phyloP scores from a whole-genome alignment of 2,329 filamentous ascomycete species.

The Chrysoporthe austroafricana region DNA sequence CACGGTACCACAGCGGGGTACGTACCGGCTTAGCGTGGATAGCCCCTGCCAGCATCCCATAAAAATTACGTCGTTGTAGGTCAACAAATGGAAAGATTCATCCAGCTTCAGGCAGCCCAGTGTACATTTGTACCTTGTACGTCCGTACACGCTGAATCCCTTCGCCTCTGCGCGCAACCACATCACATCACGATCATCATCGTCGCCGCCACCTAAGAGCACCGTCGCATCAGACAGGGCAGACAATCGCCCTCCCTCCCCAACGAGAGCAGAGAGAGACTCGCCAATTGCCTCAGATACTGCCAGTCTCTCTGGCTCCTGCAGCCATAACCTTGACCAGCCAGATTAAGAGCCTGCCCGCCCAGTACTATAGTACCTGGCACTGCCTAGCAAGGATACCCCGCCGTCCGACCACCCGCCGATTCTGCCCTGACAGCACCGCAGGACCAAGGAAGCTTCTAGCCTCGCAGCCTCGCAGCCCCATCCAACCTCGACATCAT shows the following conservation, averaged over 20 bases:
- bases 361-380: background rate
- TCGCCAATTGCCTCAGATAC: no score
- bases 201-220: no score
- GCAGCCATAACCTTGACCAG: no score
- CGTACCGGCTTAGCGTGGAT: background rate
- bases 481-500: background rate
- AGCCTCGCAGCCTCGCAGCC: background rate
- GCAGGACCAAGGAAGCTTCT: slow-evolving; percentile 3
- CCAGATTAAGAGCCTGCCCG: no score
- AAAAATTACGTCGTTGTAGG: slow-evolving; percentile 12
- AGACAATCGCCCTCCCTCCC: no score
- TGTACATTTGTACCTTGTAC: background rate
- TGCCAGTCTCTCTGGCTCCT: background rate
- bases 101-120: background rate
- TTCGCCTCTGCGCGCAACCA: no score
- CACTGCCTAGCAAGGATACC: background rate
- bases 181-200: no score
- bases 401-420: background rate
- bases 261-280: no score
- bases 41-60: slow-evolving; percentile 8
- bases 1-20: background rate
- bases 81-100: slow-evolving; percentile 5
- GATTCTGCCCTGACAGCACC: background rate
- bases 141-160: no score
- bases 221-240: no score